Evolutionary conservation across 768 basidiomycete genomes (phyloP).

Genomic region (Leccinum incarnatum): DNA sequence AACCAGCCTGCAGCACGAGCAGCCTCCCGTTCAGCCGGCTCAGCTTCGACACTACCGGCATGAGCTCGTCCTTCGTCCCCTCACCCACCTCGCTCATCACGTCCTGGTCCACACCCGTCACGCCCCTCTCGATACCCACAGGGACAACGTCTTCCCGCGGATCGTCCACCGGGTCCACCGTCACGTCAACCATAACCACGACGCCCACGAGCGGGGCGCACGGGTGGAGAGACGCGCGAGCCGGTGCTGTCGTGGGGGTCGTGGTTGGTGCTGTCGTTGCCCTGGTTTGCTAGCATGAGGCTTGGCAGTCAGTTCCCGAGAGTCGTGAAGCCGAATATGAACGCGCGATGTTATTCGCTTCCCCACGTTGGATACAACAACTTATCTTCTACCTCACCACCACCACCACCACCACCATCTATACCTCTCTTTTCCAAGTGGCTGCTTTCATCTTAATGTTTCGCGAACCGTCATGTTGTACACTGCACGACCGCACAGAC

Average conservation of each 20-base stretch:
- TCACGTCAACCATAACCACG: neutral
- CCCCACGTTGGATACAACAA: neutral
- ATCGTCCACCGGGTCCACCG: neutral
- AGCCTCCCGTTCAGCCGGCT: conserved; percentile 19
- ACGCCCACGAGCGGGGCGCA: conserved; percentile 1
- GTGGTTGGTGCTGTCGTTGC: conserved; percentile 7
- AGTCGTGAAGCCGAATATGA: neutral
- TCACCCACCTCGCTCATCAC: conserved; percentile 27
- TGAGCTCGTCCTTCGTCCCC: conserved; percentile 13
- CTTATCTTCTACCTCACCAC: neutral
- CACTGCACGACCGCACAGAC: neutral
- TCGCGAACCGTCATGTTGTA: neutral
- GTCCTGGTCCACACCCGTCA: conserved; percentile 21
- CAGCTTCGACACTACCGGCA: conserved; percentile 24
- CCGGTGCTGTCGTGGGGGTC: neutral
- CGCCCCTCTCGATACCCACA: conserved; percentile 3
- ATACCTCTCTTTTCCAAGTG: neutral
- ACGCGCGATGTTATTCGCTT: neutral
- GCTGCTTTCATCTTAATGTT: neutral
- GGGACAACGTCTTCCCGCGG: neutral
- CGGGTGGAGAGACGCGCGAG: neutral
- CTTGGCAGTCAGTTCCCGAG: neutral
- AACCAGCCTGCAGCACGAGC: conserved; percentile 14
- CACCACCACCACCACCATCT: neutral
- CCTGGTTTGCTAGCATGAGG: neutral